These are phyloP conservation scores for Leavenworthia alabamica DNA, from an alignment of 345 rosid genomes.

Conservation along the genomic window DNA sequence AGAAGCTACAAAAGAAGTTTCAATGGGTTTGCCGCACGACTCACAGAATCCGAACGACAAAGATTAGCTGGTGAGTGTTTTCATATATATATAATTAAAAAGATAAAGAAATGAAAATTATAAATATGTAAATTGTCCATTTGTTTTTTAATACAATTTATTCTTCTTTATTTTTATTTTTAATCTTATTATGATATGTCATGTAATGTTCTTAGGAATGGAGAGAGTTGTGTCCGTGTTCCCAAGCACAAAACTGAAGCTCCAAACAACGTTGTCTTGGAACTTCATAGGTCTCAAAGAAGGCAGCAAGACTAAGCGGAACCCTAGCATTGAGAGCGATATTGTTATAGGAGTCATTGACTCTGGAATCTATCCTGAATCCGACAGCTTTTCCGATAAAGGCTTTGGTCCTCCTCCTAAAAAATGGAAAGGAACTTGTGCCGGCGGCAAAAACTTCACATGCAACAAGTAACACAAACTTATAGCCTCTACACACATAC, in stretches of 20 bases:
- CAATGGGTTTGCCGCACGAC: conserved; percentile 51
- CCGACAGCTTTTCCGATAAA: conserved; percentile 35
- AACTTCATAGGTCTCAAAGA: conserved; percentile 41
- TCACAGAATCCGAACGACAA: conserved; percentile 39
- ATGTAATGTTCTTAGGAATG: conserved; percentile 26
- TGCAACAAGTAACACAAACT: conserved; percentile 49
- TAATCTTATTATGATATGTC: too few relatives aligned
- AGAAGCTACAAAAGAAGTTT: conserved; percentile 56
- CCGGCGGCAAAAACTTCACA: conserved; percentile 36
- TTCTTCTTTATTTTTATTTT: too few relatives aligned
- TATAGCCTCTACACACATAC: too few relatives aligned
- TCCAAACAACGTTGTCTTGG: conserved; percentile 52
- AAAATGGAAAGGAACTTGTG: conserved; percentile 44
- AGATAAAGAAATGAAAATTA: too few relatives aligned
- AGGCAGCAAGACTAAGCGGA: neutral
- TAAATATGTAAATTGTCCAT: too few relatives aligned
- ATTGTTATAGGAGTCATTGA: conserved; percentile 36
- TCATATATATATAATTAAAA: too few relatives aligned
- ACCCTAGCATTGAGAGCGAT: conserved; percentile 20
- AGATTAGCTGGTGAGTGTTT: conserved; percentile 39
- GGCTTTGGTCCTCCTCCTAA: conserved; percentile 46
- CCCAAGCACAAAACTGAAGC: conserved; percentile 32
- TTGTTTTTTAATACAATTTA: too few relatives aligned
- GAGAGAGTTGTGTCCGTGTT: conserved; percentile 43
- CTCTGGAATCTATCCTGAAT: conserved; percentile 44